Conservation (phyloP, 192 early-diverging fungal genomes). For the Coemansia sp. region DNA sequence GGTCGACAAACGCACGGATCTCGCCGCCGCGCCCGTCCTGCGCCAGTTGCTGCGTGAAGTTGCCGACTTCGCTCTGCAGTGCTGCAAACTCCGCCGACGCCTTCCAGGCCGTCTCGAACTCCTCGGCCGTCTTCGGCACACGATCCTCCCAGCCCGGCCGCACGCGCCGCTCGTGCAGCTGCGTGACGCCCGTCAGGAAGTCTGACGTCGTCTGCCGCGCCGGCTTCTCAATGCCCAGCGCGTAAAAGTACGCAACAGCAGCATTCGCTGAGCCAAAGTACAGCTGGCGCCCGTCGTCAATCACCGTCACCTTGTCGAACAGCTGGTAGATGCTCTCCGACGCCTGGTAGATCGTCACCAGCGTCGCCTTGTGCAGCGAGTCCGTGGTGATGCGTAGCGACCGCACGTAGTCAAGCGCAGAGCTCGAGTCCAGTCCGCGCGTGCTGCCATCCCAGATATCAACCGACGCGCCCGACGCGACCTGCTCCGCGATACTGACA, state of each 20-base stretch:
- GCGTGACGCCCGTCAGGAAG: conserved; percentile 66
- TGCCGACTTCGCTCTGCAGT: conserved; percentile 43
- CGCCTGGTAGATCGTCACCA: conserved; percentile 73
- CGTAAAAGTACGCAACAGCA: conserved; percentile 56
- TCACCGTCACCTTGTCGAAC: conserved; percentile 60
- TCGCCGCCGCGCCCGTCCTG: conserved; percentile 35
- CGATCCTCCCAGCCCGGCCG: conserved; percentile 57
- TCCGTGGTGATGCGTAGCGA: conserved; percentile 74
- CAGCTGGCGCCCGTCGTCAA: conserved; percentile 56
- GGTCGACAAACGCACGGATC: conserved; percentile 56
- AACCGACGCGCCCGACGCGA: conserved; percentile 62
- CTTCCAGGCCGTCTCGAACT: conserved; percentile 63
- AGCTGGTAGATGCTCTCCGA: conserved; percentile 66
- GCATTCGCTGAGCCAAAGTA: conserved; percentile 57
- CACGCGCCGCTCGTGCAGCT: conserved; percentile 59
- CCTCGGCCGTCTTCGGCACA: conserved; percentile 60
- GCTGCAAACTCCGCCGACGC: conserved; percentile 45
- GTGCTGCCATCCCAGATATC: conserved; percentile 74
- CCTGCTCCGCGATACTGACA: conserved; percentile 76
- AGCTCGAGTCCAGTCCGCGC: conserved; percentile 77
- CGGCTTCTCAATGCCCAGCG: conserved; percentile 58
- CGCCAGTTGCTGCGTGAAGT: conserved; percentile 50
- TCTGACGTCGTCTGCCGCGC: conserved; percentile 61
- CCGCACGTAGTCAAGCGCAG: conserved; percentile 76
- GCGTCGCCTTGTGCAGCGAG: conserved; percentile 63